phyloP scores from a whole-genome alignment of 2,329 filamentous ascomycete species.

The Alternaria viburni region DNA sequence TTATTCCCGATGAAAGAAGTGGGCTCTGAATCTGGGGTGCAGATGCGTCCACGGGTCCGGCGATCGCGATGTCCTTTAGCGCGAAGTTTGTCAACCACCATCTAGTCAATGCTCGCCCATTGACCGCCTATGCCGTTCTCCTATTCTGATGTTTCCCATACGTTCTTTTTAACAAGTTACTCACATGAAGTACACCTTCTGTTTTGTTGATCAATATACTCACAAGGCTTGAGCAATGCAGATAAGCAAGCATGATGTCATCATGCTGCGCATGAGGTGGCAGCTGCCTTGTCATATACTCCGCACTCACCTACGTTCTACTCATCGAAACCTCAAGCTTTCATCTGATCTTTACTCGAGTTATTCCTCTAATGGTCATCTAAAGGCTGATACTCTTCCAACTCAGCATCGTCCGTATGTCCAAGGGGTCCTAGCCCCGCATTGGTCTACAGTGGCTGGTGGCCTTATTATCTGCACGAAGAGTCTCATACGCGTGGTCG shows the following conservation, averaged over 20 bases:
- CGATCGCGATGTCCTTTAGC: constrained; percentile 3
- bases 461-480: neutral
- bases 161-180: neutral
- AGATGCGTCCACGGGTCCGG: neutral
- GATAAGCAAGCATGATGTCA: neutral
- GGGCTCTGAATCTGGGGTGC: constrained; percentile 25
- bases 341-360: neutral
- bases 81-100: neutral
- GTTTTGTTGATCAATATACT: neutral
- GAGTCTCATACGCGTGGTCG: neutral
- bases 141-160: fast-evolving
- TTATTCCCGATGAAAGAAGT: constrained; percentile 1
- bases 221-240: neutral
- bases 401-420: neutral
- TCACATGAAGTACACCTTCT: neutral
- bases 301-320: neutral
- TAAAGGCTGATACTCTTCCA: no score
- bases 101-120: neutral
- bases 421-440: neutral
- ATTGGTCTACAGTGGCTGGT: neutral
- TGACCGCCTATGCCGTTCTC: neutral
- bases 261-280: neutral
- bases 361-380: no score
- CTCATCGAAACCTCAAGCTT: neutral
- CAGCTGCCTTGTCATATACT: neutral